phyloP scores from a whole-genome alignment of 2,329 filamentous ascomycete species.

The Aspergillus eucalypticola region DNA sequence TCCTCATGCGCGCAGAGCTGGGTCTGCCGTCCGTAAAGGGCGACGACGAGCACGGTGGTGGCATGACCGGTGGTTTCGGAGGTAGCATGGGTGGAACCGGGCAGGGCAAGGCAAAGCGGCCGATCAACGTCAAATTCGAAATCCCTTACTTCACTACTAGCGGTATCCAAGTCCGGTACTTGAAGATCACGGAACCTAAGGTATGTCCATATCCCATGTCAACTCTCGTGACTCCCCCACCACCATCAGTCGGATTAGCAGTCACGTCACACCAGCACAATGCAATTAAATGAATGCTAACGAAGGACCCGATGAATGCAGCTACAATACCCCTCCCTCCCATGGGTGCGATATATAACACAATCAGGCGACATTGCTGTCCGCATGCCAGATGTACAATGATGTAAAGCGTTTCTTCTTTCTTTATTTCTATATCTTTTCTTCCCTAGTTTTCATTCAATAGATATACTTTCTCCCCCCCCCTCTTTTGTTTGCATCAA shows the following conservation, averaged over 20 bases:
- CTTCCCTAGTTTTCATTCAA: constrained; percentile 10
- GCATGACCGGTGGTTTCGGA: constrained; percentile 96
- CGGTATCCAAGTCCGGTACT: constrained; percentile 95
- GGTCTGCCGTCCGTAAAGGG: constrained; percentile 91
- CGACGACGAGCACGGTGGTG: constrained; percentile 91
- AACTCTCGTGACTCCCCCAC: no score
- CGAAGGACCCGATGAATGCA: constrained; percentile 40
- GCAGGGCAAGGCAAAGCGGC: constrained; percentile 86
- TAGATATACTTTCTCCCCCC: constrained; percentile 3
- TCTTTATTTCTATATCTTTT: constrained; percentile 3
- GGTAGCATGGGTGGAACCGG: constrained; percentile 92
- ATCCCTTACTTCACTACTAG: constrained; percentile 99
- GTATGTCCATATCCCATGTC: constrained; percentile 54
- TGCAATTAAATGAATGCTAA: background rate
- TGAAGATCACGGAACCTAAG: constrained; percentile 99
- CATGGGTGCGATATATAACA: constrained; percentile 98
- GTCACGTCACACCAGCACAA: background rate
- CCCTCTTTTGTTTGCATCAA: no score
- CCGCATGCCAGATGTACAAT: constrained; percentile 85
- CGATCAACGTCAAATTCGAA: constrained; percentile 99
- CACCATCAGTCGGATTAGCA: background rate
- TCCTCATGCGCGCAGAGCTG: constrained; percentile 95
- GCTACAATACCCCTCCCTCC: constrained; percentile 96
- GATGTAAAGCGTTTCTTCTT: constrained; percentile 36
- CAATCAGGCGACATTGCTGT: constrained; percentile 97